phyloP scores from a whole-genome alignment of 306 rosid genomes.

The Lathyrus sativus region DNA sequence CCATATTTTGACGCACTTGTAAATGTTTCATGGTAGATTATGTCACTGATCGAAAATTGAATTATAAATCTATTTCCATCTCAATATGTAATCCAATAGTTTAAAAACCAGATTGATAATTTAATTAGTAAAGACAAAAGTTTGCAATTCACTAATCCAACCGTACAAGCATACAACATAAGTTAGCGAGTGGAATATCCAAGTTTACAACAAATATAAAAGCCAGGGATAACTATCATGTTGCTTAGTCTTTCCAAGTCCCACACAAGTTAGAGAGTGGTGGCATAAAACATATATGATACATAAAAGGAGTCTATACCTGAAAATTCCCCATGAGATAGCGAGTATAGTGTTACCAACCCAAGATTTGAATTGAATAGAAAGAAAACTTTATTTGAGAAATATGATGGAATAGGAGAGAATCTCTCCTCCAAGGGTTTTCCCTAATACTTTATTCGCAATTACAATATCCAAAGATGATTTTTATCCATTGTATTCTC shows the following conservation, averaged over 20 bases:
- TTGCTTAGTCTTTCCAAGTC: constrained; percentile 8
- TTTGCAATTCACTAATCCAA: neutral
- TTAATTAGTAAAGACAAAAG: neutral
- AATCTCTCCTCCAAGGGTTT: too few species aligned
- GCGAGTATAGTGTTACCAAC: neutral
- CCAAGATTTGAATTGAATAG: too few species aligned
- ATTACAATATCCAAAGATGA: too few species aligned
- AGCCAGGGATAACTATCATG: constrained; percentile 13
- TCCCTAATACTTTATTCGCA: too few species aligned
- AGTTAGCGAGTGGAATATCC: constrained; percentile 1
- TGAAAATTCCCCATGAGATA: neutral
- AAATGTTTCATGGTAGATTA: constrained; percentile 6
- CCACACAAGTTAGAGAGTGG: neutral
- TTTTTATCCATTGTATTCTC: too few species aligned
- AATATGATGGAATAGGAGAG: too few species aligned
- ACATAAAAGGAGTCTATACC: neutral
- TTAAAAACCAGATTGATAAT: neutral
- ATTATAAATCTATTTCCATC: constrained; percentile 30
- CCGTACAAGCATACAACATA: neutral
- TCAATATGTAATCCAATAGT: constrained; percentile 2
- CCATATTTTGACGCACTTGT: neutral
- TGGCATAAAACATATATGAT: neutral
- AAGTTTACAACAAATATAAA: neutral
- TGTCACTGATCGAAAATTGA: constrained; percentile 13
- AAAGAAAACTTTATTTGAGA: too few species aligned